A percentile compares a stretch with the other conserved stretches of the same genome.
Evolutionary conservation across 805 yeast genomes (phyloP).

Genomic region (Komagataella mondaviorum): DNA sequence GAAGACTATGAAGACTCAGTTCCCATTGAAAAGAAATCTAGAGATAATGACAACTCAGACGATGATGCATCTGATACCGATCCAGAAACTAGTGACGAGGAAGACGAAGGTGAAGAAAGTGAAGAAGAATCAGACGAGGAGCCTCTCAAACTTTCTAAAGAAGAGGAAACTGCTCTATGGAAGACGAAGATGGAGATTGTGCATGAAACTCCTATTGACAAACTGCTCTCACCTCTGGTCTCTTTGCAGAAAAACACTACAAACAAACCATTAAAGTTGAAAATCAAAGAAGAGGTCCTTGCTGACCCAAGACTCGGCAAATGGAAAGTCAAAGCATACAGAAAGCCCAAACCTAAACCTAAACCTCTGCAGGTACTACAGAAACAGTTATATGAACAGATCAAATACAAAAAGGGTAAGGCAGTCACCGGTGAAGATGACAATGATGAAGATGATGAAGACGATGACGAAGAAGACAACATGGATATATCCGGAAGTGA

Average conservation of each 20-base stretch:
- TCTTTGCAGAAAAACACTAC: conserved; percentile 31
- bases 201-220: conserved; percentile 34
- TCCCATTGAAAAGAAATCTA: not conserved
- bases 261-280: conserved; percentile 51
- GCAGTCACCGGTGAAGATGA: conserved; percentile 16
- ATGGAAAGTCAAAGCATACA: conserved; percentile 42
- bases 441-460: conserved; percentile 17
- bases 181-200: conserved; percentile 18
- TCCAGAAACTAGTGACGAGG: not conserved
- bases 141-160: conserved; percentile 4
- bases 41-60: not conserved
- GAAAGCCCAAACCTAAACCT: conserved; percentile 9
- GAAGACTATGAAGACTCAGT: conserved; percentile 17
- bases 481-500: conserved; percentile 10
- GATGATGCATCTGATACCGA: not conserved
- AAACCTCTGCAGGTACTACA: not conserved
- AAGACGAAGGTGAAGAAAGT: conserved; percentile 19
- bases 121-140: conserved; percentile 9
- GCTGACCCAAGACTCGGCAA: conserved; percentile 45
- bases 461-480: conserved; percentile 7
- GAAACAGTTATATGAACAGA: conserved; percentile 7
- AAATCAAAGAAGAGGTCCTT: conserved; percentile 53
- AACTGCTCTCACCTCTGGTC: conserved; percentile 48
- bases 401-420: conserved; percentile 12
- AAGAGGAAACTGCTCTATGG: conserved; percentile 7